Conservation (phyloP, 176 grass and related monocot genomes). For the Themeda triandra region DNA sequence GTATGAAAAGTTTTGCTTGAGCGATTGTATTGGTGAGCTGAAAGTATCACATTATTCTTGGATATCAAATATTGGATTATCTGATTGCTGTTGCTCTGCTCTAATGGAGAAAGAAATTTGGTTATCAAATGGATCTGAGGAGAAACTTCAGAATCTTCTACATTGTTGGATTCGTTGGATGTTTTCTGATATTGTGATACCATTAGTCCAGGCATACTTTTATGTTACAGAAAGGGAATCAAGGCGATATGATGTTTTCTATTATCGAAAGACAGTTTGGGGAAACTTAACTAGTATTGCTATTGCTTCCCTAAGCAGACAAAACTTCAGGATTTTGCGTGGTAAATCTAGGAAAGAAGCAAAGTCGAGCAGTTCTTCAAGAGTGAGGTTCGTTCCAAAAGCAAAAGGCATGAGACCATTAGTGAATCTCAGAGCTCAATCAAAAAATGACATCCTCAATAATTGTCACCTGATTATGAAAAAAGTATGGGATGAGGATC, state of each 20-base stretch:
- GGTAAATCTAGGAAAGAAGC: constrained; percentile 27
- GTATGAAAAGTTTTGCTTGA: constrained; percentile 55
- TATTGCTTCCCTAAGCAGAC: constrained; percentile 49
- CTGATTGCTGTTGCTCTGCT: constrained; percentile 51
- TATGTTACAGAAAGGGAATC: constrained; percentile 89
- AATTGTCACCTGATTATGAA: constrained; percentile 63
- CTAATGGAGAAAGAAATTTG: constrained; percentile 14
- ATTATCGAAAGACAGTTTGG: constrained; percentile 89
- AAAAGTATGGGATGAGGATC: constrained; percentile 55
- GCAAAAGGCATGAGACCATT: constrained; percentile 59
- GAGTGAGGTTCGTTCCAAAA: constrained; percentile 87
- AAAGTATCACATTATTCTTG: constrained; percentile 64
- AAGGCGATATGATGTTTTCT: constrained; percentile 74
- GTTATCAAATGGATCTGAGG: constrained; percentile 19
- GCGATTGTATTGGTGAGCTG: constrained; percentile 58
- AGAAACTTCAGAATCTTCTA: constrained; percentile 54
- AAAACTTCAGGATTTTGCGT: constrained; percentile 42
- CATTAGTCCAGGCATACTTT: constrained; percentile 68
- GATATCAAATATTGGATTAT: constrained; percentile 59
- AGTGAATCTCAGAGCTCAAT: constrained; percentile 63
- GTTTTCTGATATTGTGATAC: constrained; percentile 71
- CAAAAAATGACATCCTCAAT: constrained; percentile 38
- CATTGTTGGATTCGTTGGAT: constrained; percentile 81
- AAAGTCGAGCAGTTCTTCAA: constrained; percentile 44
- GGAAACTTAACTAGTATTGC: constrained; percentile 42